Evolutionary conservation across 2,329 filamentous ascomycete species (phyloP).

Genomic region (Coccinonectria pachysandricola): DNA sequence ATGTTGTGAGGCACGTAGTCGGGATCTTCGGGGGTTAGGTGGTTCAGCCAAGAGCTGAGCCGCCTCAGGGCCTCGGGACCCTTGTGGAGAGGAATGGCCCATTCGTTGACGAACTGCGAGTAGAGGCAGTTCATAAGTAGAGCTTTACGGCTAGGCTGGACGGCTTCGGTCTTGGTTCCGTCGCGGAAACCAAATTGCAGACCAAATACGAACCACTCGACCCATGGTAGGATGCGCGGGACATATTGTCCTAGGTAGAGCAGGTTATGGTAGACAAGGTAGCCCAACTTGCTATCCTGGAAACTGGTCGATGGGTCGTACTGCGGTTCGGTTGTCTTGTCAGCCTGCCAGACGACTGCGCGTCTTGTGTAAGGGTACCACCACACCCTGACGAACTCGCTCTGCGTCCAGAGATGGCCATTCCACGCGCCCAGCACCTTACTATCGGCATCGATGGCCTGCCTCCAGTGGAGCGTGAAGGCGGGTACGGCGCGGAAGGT

Average conservation of each 20-base stretch:
- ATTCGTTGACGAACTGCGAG: constrained; percentile 97
- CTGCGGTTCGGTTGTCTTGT: constrained; percentile 57
- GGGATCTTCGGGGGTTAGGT: constrained; percentile 48
- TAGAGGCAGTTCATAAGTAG: constrained; percentile 96
- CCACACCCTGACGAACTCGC: constrained; percentile 91
- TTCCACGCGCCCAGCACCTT: constrained; percentile 64
- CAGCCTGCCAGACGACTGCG: constrained; percentile 83
- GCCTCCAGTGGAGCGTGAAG: constrained; percentile 80
- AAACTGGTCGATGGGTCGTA: constrained; percentile 55
- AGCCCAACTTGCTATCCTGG: constrained; percentile 74
- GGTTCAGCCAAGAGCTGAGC: constrained; percentile 76
- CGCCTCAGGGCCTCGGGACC: constrained; percentile 80
- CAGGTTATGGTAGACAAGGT: constrained; percentile 84
- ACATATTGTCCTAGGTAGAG: constrained; percentile 70
- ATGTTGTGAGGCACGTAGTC: constrained; percentile 58
- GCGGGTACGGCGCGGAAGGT: constrained; percentile 71
- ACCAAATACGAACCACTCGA: constrained; percentile 95
- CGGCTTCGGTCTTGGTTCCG: constrained; percentile 56
- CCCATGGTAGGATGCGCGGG: constrained; percentile 70
- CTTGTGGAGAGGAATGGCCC: constrained; percentile 78
- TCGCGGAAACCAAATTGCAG: constrained; percentile 92
- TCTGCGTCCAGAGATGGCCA: constrained; percentile 64
- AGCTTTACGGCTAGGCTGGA: constrained; percentile 70
- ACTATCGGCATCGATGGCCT: constrained; percentile 62
- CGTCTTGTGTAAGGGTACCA: constrained; percentile 91